Percentiles rank a stretch among this genome's conserved stretches.
Conservation (phyloP, 306 rosid genomes). For the Rosa persica region DNA sequence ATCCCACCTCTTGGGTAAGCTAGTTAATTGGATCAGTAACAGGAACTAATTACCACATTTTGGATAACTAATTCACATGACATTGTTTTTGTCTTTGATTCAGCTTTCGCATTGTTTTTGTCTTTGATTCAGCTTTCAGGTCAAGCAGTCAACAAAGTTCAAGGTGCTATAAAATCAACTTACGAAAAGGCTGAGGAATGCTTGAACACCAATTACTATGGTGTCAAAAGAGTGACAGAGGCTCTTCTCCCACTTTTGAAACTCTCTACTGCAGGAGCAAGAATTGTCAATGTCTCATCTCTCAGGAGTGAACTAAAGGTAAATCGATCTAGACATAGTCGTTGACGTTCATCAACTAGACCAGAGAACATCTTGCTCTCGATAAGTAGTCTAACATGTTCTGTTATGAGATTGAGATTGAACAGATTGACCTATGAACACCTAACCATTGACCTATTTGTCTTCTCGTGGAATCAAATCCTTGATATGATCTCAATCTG, state of each 20-base stretch:
- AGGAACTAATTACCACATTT: background rate
- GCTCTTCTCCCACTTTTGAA: slow-evolving; percentile 57
- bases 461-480: background rate
- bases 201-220: slow-evolving; percentile 51
- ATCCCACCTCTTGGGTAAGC: slow-evolving; percentile 42
- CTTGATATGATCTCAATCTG: background rate
- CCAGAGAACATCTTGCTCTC: background rate
- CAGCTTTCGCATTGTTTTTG: slow-evolving; percentile 38
- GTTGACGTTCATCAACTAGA: background rate
- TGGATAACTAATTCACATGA: background rate
- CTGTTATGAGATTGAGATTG: background rate
- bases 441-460: background rate
- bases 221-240: slow-evolving; percentile 51
- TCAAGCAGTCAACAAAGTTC: slow-evolving; percentile 28
- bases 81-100: background rate
- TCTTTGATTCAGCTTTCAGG: slow-evolving; percentile 43
- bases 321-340: background rate
- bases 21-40: background rate
- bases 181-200: slow-evolving; percentile 51
- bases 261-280: slow-evolving; percentile 43
- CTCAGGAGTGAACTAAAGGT: slow-evolving; percentile 59
- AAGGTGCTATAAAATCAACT: slow-evolving; percentile 35
- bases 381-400: background rate
- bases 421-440: background rate
- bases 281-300: slow-evolving; percentile 57